Evolutionary conservation across 208 protist species (phyloP).

Genomic region (Leishmania major): DNA sequence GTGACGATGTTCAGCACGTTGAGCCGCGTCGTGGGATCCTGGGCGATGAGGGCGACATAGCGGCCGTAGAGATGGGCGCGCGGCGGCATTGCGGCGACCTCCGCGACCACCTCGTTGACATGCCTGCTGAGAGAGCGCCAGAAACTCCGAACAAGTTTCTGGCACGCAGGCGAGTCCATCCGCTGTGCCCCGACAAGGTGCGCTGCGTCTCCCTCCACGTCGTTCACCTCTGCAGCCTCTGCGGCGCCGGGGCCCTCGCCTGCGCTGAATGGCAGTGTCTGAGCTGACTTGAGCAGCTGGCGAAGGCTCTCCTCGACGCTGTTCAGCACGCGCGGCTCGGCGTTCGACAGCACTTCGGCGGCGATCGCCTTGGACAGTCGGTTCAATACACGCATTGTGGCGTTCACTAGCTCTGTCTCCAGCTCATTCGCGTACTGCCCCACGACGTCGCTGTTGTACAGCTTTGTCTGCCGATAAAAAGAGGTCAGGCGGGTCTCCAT

Average conservation of each 20-base stretch:
- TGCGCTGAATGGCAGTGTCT: conserved; percentile 49
- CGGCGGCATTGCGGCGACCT: conserved; percentile 37
- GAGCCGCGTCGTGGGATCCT: conserved; percentile 57
- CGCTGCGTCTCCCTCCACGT: conserved; percentile 1
- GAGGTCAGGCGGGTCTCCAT: conserved; percentile 47
- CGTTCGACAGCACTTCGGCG: conserved; percentile 42
- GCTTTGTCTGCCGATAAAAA: conserved; percentile 60
- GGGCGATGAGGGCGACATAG: conserved; percentile 52
- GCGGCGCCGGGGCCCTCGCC: not conserved
- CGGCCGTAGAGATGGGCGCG: conserved; percentile 47
- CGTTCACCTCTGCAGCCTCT: conserved; percentile 15
- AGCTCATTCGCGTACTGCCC: conserved; percentile 44
- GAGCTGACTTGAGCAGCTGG: conserved; percentile 56
- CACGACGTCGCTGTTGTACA: conserved; percentile 68
- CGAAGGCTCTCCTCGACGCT: conserved; percentile 57
- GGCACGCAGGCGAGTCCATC: conserved; percentile 61
- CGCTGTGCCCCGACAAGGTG: conserved; percentile 16
- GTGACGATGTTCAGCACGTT: conserved; percentile 58
- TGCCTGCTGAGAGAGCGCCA: conserved; percentile 54
- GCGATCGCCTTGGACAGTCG: conserved; percentile 64
- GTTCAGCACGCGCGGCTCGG: conserved; percentile 53
- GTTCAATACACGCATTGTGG: conserved; percentile 51
- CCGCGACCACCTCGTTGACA: conserved; percentile 41
- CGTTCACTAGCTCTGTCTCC: conserved; percentile 53
- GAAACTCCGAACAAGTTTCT: conserved; percentile 55